phyloP scores from a whole-genome alignment of 805 yeast genomes.

The Ascoidea asiatica region DNA sequence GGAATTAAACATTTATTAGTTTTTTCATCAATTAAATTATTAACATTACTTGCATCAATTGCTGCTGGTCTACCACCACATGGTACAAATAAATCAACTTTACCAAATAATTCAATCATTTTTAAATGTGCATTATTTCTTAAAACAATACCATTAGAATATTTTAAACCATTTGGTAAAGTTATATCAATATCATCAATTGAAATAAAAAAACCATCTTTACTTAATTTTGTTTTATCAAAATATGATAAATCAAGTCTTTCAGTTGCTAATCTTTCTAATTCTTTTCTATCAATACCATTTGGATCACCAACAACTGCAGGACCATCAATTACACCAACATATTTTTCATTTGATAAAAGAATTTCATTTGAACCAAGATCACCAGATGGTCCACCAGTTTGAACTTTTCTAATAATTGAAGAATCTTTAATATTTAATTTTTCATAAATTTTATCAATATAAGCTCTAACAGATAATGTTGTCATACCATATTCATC shows the following conservation, averaged over 20 bases:
- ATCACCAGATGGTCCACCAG: slow-evolving; percentile 99
- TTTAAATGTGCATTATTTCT: slow-evolving; percentile 83
- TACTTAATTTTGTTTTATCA: slow-evolving; percentile 52
- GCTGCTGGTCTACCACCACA: slow-evolving; percentile 99
- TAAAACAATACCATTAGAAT: slow-evolving; percentile 78
- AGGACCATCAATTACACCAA: slow-evolving; percentile 87
- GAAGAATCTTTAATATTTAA: slow-evolving; percentile 42
- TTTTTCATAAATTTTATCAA: slow-evolving; percentile 76
- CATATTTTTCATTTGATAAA: slow-evolving; percentile 73
- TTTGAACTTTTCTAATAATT: slow-evolving; percentile 69
- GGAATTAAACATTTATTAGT: slow-evolving; percentile 72
- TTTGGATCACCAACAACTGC: slow-evolving; percentile 90
- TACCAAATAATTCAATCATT: slow-evolving; percentile 46
- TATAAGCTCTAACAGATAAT: slow-evolving; percentile 83
- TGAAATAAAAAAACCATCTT: slow-evolving; percentile 67
- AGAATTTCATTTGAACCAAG: slow-evolving; percentile 91
- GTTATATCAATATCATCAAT: slow-evolving; percentile 73
- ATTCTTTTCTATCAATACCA: slow-evolving; percentile 74
- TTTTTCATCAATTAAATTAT: slow-evolving; percentile 52
- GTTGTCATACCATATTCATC: slow-evolving; percentile 98
- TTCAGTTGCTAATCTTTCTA: slow-evolving; percentile 60
- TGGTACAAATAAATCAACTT: slow-evolving; percentile 81
- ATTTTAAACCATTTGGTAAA: slow-evolving; percentile 61
- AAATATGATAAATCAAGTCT: slow-evolving; percentile 65
- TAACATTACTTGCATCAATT: slow-evolving; percentile 74